phyloP scores from a whole-genome alignment of 1,139 yeast species.

The Yamadazyma oceani region DNA sequence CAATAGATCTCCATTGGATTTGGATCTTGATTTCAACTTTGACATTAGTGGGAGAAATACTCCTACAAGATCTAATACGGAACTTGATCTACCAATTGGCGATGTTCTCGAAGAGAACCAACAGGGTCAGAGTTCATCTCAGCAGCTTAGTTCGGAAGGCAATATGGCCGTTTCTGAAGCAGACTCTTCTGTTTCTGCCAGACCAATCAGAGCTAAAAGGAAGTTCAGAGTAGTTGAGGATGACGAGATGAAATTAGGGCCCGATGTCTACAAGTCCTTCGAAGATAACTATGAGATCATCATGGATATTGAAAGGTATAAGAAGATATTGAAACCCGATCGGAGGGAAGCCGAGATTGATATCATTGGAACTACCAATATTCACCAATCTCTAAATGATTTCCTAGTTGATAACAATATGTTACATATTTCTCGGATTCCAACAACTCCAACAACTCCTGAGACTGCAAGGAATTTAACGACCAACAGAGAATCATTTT shows the following conservation, averaged over 20 bases:
- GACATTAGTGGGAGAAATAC: not conserved
- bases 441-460: not conserved
- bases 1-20: not conserved
- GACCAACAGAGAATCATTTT: not conserved
- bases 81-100: not conserved
- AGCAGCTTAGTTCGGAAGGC: too few species aligned
- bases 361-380: too few species aligned
- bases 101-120: not conserved
- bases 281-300: not conserved
- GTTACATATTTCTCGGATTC: too few species aligned
- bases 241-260: not conserved
- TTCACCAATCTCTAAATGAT: too few species aligned
- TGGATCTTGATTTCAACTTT: slow-evolving; percentile 1
- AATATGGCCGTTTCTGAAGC: not conserved
- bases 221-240: not conserved
- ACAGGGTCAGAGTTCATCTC: too few species aligned
- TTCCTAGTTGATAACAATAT: too few species aligned
- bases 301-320: not conserved
- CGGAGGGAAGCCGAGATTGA: too few species aligned
- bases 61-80: too few species aligned
- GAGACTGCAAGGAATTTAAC: not conserved
- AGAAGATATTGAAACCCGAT: not conserved
- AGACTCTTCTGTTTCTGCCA: not conserved
- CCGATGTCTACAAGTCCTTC: not conserved
- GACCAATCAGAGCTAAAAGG: not conserved